Percentiles rank a stretch among this genome's conserved stretches.
These are phyloP conservation scores for Quercus ilex DNA, from an alignment of 306 rosid species.

Conservation along the genomic window DNA sequence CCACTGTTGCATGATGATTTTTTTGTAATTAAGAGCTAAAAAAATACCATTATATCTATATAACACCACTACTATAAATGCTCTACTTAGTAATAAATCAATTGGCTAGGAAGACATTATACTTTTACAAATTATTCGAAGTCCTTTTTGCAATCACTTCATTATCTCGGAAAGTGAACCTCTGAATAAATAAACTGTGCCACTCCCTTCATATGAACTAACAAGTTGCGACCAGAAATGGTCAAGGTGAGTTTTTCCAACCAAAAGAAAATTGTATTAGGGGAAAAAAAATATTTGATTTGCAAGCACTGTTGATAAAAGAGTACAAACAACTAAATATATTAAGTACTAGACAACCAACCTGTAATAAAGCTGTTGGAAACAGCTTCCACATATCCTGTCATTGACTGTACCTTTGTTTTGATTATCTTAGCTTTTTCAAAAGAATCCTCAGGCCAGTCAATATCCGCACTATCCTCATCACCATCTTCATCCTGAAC, in stretches of 20 bases:
- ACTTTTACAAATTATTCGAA: neutral
- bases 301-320: too few species aligned
- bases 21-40: too few species aligned
- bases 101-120: neutral
- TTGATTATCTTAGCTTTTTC: conserved; percentile 84
- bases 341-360: conserved; percentile 19
- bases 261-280: too few species aligned
- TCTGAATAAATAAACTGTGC: neutral
- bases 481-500: conserved; percentile 48
- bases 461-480: conserved; percentile 42
- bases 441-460: conserved; percentile 89
- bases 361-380: conserved; percentile 89
- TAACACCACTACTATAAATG: too few species aligned
- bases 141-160: neutral
- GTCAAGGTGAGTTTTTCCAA: too few species aligned
- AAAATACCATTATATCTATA: too few species aligned
- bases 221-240: too few species aligned
- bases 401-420: conserved; percentile 69
- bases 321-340: neutral
- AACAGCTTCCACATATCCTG: conserved; percentile 77
- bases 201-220: too few species aligned
- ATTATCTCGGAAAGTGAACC: neutral
- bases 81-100: neutral
- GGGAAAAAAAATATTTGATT: too few species aligned
- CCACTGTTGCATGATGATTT: too few species aligned